phyloP scores from a whole-genome alignment of 1,139 yeast genomes.

The Scheffersomyces parashehatae region DNA sequence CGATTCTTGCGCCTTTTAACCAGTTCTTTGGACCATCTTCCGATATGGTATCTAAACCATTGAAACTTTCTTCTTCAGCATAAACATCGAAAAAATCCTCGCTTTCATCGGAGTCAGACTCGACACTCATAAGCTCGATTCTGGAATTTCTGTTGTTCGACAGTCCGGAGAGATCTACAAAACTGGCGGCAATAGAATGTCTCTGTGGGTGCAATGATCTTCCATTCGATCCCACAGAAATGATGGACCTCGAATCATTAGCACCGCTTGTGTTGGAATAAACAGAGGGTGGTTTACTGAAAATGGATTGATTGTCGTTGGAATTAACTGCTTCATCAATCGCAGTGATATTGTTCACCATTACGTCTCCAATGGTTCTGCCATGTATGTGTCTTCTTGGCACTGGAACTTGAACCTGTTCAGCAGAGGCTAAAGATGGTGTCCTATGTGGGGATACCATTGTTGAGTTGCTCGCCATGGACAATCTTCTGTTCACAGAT shows the following conservation, averaged over 20 bases:
- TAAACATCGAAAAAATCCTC: slow-evolving; percentile 28
- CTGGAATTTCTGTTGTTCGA: slow-evolving; percentile 43
- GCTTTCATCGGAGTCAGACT: slow-evolving; percentile 45
- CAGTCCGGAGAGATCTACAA: slow-evolving; percentile 21
- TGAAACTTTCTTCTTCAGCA: slow-evolving; percentile 25
- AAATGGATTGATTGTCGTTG: slow-evolving; percentile 14
- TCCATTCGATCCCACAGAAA: slow-evolving; percentile 10
- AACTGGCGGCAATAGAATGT: slow-evolving; percentile 38
- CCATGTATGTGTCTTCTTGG: slow-evolving; percentile 15
- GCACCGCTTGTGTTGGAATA: slow-evolving; percentile 15
- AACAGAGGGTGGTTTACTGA: slow-evolving; percentile 16
- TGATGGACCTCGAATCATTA: slow-evolving; percentile 16
- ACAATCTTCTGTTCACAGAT: slow-evolving; percentile 23
- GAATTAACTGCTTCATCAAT: slow-evolving; percentile 55
- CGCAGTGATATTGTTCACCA: slow-evolving; percentile 58
- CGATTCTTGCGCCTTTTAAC: slow-evolving; percentile 91
- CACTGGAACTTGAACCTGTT: slow-evolving; percentile 6
- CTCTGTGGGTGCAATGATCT: slow-evolving; percentile 15
- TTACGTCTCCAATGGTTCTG: slow-evolving; percentile 66
- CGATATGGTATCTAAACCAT: slow-evolving; percentile 15
- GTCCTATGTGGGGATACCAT: slow-evolving; percentile 14
- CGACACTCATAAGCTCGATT: slow-evolving; percentile 50
- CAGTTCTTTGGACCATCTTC: slow-evolving; percentile 68
- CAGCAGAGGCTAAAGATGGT: slow-evolving; percentile 25
- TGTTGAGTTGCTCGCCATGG: slow-evolving; percentile 26